Base-by-base conservation (phyloP, 805 yeast genomes). In the Dipodascus geniculatus region DNA sequence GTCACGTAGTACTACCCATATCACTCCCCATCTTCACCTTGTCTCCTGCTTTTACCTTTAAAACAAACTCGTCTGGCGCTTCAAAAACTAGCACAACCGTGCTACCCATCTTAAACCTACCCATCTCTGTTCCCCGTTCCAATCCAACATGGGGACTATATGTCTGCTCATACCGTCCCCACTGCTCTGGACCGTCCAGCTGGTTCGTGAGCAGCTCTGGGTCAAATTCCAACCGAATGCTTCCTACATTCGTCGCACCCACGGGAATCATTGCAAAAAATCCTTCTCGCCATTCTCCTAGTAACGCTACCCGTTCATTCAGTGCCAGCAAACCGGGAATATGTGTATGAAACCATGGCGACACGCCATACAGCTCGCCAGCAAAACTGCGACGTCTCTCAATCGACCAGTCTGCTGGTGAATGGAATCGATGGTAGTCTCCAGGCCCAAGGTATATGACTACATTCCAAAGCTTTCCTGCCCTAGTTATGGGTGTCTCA, bases 181-280 rank as follows among this genome's bases (percentile, higher is more conserved):
- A 28, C 33, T 78, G 73, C 53, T 89, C 82, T 2, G 96, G 95
- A 53, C 81, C 81, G 22, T 82, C n/a, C n/a, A n/a, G n/a, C 17
- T 58, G 53, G 67, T 93, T 93, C 16, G 99, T 93, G 42, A 83
- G 78, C 63, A 93, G 77, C 63, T 87, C 90, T 69, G 84, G 83
- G 69, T 93, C 99, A 64, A 93, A 93, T 65, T 90, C 88, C 60
- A 93, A 77, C 55, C 85, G 82, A 59, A 93, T 93, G 62, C 95
- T 84, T 3, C 99, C 99, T 28, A 93, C 99, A 70, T 93, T 93
- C 1, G 99, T 93, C 22, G 99, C 99, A 11, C 99, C 99, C 11
- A 93, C 99, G 0, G 99, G 97, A 0, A 96, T 91, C 99, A 93
- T 93, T 59, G 95, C 84, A 72, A 93, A 93, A 63, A 93, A 93